Conservation (phyloP, 495 filamentous ascomycete species). For the Aspergillus heteromorphus region DNA sequence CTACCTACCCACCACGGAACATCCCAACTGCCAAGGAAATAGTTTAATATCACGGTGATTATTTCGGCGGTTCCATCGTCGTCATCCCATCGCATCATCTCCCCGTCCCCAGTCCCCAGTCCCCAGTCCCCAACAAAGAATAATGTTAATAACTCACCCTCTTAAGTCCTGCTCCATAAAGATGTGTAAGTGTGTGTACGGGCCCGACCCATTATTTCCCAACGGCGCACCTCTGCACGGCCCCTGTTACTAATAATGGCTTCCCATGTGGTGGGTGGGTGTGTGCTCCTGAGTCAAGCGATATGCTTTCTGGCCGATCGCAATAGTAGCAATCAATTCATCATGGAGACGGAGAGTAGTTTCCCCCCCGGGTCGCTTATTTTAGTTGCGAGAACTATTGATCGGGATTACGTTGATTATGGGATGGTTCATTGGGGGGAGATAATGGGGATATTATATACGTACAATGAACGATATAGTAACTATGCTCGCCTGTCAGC, state of each 20-base stretch:
- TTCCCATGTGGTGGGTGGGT: constrained; percentile 14
- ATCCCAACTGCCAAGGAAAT: neutral
- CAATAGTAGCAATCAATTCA: constrained; percentile 3
- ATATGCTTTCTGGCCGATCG: constrained; percentile 12
- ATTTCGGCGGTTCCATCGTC: neutral
- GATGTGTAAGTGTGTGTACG: neutral
- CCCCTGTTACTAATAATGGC: constrained; percentile 13
- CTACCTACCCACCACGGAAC: neutral
- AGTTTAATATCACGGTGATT: neutral
- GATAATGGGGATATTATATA: too few relatives aligned
- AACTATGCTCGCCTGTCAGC: too few relatives aligned
- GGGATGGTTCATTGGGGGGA: too few relatives aligned
- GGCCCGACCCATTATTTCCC: neutral
- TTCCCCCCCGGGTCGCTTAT: neutral
- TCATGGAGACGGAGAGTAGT: neutral
- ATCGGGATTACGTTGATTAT: too few relatives aligned
- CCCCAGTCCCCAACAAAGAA: too few relatives aligned
- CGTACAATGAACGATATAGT: too few relatives aligned
- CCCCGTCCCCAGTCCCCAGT: too few relatives aligned
- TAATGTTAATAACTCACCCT: neutral
- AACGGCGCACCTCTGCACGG: constrained; percentile 10
- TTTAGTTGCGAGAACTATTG: neutral
- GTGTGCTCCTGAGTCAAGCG: constrained; percentile 11
- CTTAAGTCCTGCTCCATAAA: neutral
- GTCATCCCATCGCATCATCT: neutral